Percentiles rank a stretch among this genome's conserved stretches.
Evolutionary conservation across 2,329 filamentous ascomycete species (phyloP).

Genomic region (Lasiodiplodia sp.): DNA sequence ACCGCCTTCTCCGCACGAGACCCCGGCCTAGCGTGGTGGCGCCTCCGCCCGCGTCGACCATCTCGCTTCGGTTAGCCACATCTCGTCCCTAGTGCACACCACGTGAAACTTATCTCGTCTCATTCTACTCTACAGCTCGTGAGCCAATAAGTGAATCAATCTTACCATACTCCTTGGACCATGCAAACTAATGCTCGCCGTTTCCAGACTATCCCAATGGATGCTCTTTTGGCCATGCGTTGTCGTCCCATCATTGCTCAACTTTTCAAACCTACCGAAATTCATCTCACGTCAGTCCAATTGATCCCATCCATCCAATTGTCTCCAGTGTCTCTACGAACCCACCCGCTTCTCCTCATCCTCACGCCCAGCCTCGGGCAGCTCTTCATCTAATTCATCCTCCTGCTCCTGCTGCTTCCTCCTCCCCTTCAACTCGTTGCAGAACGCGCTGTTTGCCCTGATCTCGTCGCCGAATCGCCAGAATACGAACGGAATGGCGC

Average conservation of each 20-base stretch:
- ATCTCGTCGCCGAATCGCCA: slow-evolving; percentile 62
- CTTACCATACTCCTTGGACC: background rate
- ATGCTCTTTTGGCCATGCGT: background rate
- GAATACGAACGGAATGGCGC: slow-evolving; percentile 66
- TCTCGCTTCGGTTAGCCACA: background rate
- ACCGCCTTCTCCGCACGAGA: slow-evolving; percentile 9
- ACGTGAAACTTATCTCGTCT: background rate
- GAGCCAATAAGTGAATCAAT: background rate
- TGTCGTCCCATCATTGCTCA: slow-evolving; percentile 1
- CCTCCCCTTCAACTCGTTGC: slow-evolving; percentile 59
- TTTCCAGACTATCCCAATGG: background rate
- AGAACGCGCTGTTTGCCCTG: slow-evolving; percentile 66
- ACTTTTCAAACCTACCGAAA: background rate
- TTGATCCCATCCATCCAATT: background rate
- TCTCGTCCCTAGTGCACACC: background rate
- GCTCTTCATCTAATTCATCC: background rate
- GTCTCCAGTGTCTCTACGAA: background rate
- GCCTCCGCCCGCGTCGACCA: slow-evolving; percentile 10
- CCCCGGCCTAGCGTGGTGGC: background rate
- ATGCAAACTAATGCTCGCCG: background rate
- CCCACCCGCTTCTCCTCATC: background rate
- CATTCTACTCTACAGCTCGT: background rate
- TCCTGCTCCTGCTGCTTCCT: slow-evolving; percentile 35
- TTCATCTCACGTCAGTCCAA: background rate
- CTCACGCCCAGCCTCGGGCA: background rate